phyloP scores from a whole-genome alignment of 352 stramenopile genomes.

The Pythium aquatile region DNA sequence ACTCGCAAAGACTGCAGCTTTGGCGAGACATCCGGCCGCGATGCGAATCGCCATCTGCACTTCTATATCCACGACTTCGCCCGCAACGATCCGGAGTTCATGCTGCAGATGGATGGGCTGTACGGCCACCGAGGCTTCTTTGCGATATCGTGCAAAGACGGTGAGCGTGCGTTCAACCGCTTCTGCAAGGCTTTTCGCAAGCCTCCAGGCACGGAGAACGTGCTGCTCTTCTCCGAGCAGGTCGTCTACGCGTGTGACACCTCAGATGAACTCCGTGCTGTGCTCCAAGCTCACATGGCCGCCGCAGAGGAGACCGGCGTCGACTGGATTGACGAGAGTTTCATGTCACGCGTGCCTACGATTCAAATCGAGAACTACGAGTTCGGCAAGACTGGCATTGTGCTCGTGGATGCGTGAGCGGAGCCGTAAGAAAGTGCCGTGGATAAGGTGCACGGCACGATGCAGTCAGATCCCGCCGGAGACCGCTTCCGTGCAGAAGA shows the following conservation, averaged over 20 bases:
- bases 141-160: constrained; percentile 9
- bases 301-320: constrained; percentile 17
- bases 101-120: constrained; percentile 15
- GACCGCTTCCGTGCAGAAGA: too few relatives aligned
- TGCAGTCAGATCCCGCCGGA: too few relatives aligned
- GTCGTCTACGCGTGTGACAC: constrained; percentile 12
- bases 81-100: constrained; percentile 4
- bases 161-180: constrained; percentile 13
- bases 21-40: not conserved
- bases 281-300: constrained; percentile 9
- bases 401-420: too few relatives aligned
- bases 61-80: constrained; percentile 20
- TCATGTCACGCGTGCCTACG: constrained; percentile 15
- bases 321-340: constrained; percentile 15
- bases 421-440: too few relatives aligned
- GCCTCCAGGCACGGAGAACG: constrained; percentile 14
- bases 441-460: too few relatives aligned
- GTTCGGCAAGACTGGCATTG: constrained; percentile 12
- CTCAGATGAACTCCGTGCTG: constrained; percentile 10
- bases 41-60: constrained; percentile 11
- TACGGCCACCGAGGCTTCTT: constrained; percentile 17
- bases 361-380: constrained; percentile 24
- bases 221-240: constrained; percentile 20
- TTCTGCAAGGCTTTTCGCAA: constrained; percentile 18
- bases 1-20: not conserved